These are phyloP conservation scores for Trametes cingulata DNA, from an alignment of 768 basidiomycete species.

Conservation along the genomic window DNA sequence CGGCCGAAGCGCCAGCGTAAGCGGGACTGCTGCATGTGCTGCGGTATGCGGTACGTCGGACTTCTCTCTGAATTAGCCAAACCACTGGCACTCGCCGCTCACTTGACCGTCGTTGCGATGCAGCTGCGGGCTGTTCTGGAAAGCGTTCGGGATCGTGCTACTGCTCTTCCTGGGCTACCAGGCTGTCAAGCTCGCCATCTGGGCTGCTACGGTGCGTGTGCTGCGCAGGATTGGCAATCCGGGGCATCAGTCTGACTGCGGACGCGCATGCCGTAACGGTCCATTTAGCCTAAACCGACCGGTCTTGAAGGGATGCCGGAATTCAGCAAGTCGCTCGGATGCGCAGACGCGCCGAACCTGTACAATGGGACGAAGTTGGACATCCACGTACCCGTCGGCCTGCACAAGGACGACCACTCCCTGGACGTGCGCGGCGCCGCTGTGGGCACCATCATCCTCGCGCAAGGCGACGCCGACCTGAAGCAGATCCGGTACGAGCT, in stretches of 20 bases:
- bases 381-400: constrained; percentile 42
- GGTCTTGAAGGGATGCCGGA: constrained; percentile 58
- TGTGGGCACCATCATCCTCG: constrained; percentile 52
- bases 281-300: constrained; percentile 46
- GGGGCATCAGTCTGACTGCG: not conserved
- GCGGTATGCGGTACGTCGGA: constrained; percentile 46
- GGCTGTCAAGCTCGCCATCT: constrained; percentile 44
- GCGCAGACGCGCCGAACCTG: constrained; percentile 44
- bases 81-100: not conserved
- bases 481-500: constrained; percentile 52
- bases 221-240: not conserved
- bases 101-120: not conserved
- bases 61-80: constrained; percentile 7
- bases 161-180: constrained; percentile 43
- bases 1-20: constrained; percentile 36
- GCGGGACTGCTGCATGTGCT: constrained; percentile 50
- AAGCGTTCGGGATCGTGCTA: constrained; percentile 53
- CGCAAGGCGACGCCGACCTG: constrained; percentile 42
- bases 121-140: constrained; percentile 56
- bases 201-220: constrained; percentile 49
- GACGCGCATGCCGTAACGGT: not conserved
- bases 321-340: constrained; percentile 55
- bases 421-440: constrained; percentile 50
- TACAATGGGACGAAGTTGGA: constrained; percentile 42
- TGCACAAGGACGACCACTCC: constrained; percentile 40